Conservation (phyloP, 2,329 filamentous ascomycete genomes). For the Acarospora socialis region DNA sequence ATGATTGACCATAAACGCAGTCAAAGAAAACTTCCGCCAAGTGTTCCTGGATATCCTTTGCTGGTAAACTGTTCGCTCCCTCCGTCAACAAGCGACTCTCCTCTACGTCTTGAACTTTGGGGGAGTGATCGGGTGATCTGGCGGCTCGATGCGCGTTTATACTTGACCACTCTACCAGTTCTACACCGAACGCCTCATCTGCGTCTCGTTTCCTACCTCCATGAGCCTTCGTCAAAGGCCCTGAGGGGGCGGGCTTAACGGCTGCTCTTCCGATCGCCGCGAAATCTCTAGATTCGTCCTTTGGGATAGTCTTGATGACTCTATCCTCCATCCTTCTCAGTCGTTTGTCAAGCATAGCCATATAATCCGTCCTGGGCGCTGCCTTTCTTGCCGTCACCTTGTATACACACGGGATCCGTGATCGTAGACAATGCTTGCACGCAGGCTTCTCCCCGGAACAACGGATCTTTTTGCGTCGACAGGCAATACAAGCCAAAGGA, state of each 20-base stretch:
- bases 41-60: constrained; percentile 82
- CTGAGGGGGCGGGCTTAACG: constrained; percentile 64
- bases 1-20: constrained; percentile 87
- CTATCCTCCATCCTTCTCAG: constrained; percentile 95
- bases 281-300: constrained; percentile 59
- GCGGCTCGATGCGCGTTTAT: constrained; percentile 34
- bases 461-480: constrained; percentile 90
- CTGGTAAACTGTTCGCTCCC: constrained; percentile 67
- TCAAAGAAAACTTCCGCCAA: constrained; percentile 92
- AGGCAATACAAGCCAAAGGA: constrained; percentile 88
- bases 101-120: constrained; percentile 50
- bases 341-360: constrained; percentile 96
- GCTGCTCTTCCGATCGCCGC: constrained; percentile 60
- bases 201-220: constrained; percentile 62
- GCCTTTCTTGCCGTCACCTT: constrained; percentile 92
- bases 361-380: constrained; percentile 89
- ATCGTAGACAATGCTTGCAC: constrained; percentile 89
- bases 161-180: constrained; percentile 64
- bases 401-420: constrained; percentile 90
- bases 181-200: constrained; percentile 74
- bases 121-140: constrained; percentile 38
- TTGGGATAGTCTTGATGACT: constrained; percentile 89
- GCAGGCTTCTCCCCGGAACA: constrained; percentile 96
- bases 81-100: constrained; percentile 68
- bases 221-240: constrained; percentile 39